These are phyloP conservation scores for Pisolithus tinctorius DNA, from an alignment of 768 basidiomycete genomes.

Conservation along the genomic window DNA sequence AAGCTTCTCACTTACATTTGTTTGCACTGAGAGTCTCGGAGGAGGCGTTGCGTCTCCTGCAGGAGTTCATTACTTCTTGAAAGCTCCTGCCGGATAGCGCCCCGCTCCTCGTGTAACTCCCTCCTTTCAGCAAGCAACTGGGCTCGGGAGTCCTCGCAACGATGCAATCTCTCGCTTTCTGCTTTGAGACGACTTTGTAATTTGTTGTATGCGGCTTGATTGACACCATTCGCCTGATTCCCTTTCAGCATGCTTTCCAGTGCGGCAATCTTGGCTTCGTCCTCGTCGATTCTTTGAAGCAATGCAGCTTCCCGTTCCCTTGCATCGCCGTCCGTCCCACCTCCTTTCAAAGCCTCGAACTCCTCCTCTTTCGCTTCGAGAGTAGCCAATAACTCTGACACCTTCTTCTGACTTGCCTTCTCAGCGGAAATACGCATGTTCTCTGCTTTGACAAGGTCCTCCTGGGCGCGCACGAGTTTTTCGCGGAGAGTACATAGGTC, in stretches of 20 bases:
- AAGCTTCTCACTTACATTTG: conserved; percentile 20
- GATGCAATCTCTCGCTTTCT: conserved; percentile 34
- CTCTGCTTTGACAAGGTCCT: conserved; percentile 42
- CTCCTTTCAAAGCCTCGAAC: conserved; percentile 35
- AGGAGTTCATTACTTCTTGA: conserved; percentile 16
- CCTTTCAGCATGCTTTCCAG: conserved; percentile 45
- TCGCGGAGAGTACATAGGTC: conserved; percentile 37
- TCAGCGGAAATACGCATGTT: conserved; percentile 57
- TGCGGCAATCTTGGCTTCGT: conserved; percentile 57
- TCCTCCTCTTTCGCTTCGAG: conserved; percentile 60
- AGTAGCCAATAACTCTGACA: conserved; percentile 35
- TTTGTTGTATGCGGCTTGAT: conserved; percentile 33
- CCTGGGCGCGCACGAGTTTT: conserved; percentile 44
- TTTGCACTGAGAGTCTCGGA: conserved; percentile 16
- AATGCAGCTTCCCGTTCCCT: conserved; percentile 54
- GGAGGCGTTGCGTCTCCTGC: conserved; percentile 15
- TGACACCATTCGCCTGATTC: conserved; percentile 26
- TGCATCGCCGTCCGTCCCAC: conserved; percentile 30
- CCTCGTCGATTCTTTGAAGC: conserved; percentile 62
- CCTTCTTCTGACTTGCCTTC: conserved; percentile 36
- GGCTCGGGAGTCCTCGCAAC: conserved; percentile 36
- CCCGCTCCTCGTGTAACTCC: conserved; percentile 37
- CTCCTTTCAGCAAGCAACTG: conserved; percentile 53
- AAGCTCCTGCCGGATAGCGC: conserved; percentile 31
- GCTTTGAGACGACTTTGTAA: conserved; percentile 34